Conservation (phyloP, 495 filamentous ascomycete species). For the Corynascus novoguineensis region DNA sequence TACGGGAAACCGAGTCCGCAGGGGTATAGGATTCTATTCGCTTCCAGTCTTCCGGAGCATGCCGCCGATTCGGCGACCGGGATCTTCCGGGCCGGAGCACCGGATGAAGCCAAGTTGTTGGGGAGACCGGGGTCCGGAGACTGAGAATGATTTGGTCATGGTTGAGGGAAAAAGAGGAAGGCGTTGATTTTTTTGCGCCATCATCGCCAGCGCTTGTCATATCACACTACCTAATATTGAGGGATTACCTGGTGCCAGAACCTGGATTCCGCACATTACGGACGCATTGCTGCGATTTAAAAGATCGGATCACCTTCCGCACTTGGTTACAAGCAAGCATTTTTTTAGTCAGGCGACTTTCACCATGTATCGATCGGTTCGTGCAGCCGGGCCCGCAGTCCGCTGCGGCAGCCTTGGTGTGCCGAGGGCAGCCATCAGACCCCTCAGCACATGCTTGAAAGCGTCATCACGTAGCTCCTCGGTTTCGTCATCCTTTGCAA, state of each 20-base stretch:
- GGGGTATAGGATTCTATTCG: not conserved
- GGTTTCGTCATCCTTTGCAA: constrained; percentile 16
- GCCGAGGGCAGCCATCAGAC: constrained; percentile 38
- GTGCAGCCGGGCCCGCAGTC: constrained; percentile 35
- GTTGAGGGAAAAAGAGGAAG: constrained; percentile 11
- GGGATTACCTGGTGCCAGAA: not conserved
- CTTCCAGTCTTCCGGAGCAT: not conserved
- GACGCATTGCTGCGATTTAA: not conserved
- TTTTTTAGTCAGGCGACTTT: constrained; percentile 19
- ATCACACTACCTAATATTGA: not conserved
- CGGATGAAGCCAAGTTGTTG: constrained; percentile 15
- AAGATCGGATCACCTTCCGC: constrained; percentile 6
- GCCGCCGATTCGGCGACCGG: constrained; percentile 16
- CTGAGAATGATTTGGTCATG: not conserved
- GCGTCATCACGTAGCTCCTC: constrained; percentile 1
- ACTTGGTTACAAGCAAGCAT: not conserved
- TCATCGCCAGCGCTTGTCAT: not conserved
- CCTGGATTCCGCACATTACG: not conserved
- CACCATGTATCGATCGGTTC: constrained; percentile 44
- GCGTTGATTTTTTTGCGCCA: constrained; percentile 1
- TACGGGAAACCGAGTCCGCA: not conserved
- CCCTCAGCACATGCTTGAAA: constrained; percentile 37
- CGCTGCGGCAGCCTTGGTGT: constrained; percentile 28
- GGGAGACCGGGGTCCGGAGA: not conserved
- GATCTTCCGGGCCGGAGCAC: constrained; percentile 17